Conservation (phyloP, 2,329 filamentous ascomycete genomes). For the Chaetomium olivaceum region DNA sequence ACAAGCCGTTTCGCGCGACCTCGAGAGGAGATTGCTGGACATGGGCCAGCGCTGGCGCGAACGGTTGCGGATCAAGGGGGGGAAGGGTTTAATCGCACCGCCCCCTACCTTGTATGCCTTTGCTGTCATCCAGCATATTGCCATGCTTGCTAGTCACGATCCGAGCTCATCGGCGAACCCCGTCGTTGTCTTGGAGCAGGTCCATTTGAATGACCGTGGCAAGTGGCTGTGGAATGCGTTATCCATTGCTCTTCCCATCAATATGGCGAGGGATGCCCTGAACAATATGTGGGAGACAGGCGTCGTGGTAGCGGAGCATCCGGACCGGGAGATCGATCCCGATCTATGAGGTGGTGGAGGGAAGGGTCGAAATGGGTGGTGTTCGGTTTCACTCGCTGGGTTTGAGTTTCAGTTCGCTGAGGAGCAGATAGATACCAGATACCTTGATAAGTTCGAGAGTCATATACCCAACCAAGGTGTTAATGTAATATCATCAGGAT, state of each 20-base stretch:
- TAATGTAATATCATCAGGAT: not conserved
- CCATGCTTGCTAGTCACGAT: slow-evolving; percentile 48
- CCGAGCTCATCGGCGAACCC: slow-evolving; percentile 34
- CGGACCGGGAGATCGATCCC: slow-evolving; percentile 24
- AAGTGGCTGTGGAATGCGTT: slow-evolving; percentile 42
- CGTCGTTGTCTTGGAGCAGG: slow-evolving; percentile 36
- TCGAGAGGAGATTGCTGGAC: slow-evolving; percentile 21
- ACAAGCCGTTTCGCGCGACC: slow-evolving; percentile 20
- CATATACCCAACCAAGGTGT: not conserved
- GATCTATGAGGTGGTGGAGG: slow-evolving; percentile 27
- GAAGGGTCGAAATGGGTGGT: not conserved
- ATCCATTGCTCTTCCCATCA: slow-evolving; percentile 40
- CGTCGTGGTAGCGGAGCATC: slow-evolving; percentile 1
- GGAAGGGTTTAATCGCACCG: slow-evolving; percentile 19
- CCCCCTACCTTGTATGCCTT: slow-evolving; percentile 43
- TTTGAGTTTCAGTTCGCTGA: not conserved
- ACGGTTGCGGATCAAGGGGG: slow-evolving; percentile 19
- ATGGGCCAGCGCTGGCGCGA: slow-evolving; percentile 28
- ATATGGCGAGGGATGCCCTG: slow-evolving; percentile 37
- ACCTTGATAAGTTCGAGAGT: not conserved
- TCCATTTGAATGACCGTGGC: slow-evolving; percentile 38
- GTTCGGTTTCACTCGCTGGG: not conserved
- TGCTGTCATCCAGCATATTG: slow-evolving; percentile 54
- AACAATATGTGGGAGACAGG: slow-evolving; percentile 22
- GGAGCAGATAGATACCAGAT: not conserved